These are phyloP conservation scores for Papiliotrema flavescens DNA, from an alignment of 1,284 basidiomycete species.

Conservation along the genomic window DNA sequence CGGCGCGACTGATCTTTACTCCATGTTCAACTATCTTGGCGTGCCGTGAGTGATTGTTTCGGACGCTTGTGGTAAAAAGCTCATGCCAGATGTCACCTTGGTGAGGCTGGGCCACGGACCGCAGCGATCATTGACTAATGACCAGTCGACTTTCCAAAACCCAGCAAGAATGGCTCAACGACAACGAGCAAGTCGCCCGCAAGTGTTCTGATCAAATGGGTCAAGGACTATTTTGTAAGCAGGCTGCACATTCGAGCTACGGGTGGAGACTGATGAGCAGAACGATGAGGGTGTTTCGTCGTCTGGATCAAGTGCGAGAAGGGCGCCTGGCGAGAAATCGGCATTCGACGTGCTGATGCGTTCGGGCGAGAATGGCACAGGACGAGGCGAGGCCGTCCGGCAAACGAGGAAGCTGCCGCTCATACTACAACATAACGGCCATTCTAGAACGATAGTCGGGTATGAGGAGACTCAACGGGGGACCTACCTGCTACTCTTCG, in stretches of 20 bases:
- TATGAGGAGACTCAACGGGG: slow-evolving; percentile 65
- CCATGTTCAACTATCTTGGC: slow-evolving; percentile 51
- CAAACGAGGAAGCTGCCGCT: slow-evolving; percentile 67
- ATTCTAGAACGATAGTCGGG: slow-evolving; percentile 79
- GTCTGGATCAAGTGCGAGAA: background rate
- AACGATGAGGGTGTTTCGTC: background rate
- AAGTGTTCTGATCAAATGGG: slow-evolving; percentile 31
- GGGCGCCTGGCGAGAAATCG: background rate
- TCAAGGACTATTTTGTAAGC: slow-evolving; percentile 43
- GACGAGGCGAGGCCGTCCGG: slow-evolving; percentile 44
- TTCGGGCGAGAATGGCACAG: slow-evolving; percentile 10
- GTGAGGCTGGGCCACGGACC: no score
- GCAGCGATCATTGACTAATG: background rate
- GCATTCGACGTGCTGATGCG: slow-evolving; percentile 32
- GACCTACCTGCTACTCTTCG: slow-evolving; percentile 66
- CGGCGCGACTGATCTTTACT: slow-evolving; percentile 55
- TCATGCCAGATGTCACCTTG: slow-evolving; percentile 24
- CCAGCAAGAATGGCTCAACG: slow-evolving; percentile 9
- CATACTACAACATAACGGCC: slow-evolving; percentile 68
- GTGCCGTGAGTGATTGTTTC: slow-evolving; percentile 60
- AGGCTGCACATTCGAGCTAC: background rate
- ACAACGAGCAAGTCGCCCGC: background rate
- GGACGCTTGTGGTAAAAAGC: background rate
- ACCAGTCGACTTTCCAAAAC: slow-evolving; percentile 44
- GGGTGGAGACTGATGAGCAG: background rate